phyloP scores from a whole-genome alignment of 495 filamentous ascomycete genomes.

The Extremus antarcticus region DNA sequence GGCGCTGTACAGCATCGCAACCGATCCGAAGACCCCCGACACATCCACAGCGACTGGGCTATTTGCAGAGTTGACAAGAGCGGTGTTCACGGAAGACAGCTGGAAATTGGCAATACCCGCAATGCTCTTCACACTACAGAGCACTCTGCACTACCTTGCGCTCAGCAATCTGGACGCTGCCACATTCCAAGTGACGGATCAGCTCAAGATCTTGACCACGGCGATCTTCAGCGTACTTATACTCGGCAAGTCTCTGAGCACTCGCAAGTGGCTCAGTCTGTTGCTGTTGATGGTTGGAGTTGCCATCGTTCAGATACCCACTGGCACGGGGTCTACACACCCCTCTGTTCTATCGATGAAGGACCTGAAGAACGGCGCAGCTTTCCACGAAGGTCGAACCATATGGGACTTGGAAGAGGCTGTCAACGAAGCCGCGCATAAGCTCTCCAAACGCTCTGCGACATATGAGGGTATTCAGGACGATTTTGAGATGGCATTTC shows the following conservation, averaged over 20 bases:
- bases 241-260: constrained; percentile 55
- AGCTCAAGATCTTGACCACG: constrained; percentile 84
- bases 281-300: constrained; percentile 74
- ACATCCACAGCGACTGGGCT: constrained; percentile 69
- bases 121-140: constrained; percentile 78
- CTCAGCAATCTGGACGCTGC: constrained; percentile 84
- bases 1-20: constrained; percentile 75
- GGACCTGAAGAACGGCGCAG: constrained; percentile 28
- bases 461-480: constrained; percentile 90
- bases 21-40: constrained; percentile 47
- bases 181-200: constrained; percentile 84
- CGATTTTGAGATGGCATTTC: constrained; percentile 53
- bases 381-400: constrained; percentile 62
- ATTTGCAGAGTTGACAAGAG: constrained; percentile 63
- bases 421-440: constrained; percentile 32
- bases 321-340: constrained; percentile 30
- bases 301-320: constrained; percentile 74
- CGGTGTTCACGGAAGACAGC: constrained; percentile 82
- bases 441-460: constrained; percentile 65
- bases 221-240: constrained; percentile 78
- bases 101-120: constrained; percentile 95
- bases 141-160: constrained; percentile 83
- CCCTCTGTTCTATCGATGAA: constrained; percentile 16
- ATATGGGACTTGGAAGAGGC: constrained; percentile 49
- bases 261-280: constrained; percentile 67